Evolutionary conservation across 2,329 filamentous ascomycete genomes (phyloP).

Genomic region (Sarocladiaceae sp.): DNA sequence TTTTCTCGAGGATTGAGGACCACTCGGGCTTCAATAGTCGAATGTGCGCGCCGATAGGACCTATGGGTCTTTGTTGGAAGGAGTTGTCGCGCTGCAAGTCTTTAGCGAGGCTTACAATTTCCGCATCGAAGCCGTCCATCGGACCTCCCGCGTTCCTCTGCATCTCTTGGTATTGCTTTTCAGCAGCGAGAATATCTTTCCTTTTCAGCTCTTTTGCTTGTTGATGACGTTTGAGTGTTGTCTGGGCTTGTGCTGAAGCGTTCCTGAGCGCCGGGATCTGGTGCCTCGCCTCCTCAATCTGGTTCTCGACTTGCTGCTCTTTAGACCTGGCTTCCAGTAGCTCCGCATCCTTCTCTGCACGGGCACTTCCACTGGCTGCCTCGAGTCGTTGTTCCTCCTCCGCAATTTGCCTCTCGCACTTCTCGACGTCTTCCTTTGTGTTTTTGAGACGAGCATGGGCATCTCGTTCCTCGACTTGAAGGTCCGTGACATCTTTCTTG

Average conservation of each 20-base stretch:
- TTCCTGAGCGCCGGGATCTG: constrained; percentile 13
- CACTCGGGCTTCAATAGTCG: constrained; percentile 73
- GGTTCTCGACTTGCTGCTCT: constrained; percentile 21
- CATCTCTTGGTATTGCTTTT: constrained; percentile 44
- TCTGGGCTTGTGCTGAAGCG: not conserved
- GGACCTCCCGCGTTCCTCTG: constrained; percentile 48
- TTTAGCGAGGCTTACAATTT: constrained; percentile 57
- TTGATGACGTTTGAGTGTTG: not conserved
- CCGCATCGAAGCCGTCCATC: constrained; percentile 57
- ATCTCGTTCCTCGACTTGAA: constrained; percentile 59
- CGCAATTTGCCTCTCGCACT: constrained; percentile 40
- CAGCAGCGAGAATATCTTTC: constrained; percentile 46
- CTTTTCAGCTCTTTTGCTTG: constrained; percentile 36
- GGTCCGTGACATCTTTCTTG: constrained; percentile 44
- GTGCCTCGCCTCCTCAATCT: constrained; percentile 24
- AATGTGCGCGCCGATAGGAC: constrained; percentile 75
- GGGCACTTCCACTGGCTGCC: constrained; percentile 62
- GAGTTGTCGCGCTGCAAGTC: constrained; percentile 60
- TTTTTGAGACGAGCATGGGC: constrained; percentile 53
- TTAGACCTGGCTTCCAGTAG: constrained; percentile 23
- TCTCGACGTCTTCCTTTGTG: constrained; percentile 40
- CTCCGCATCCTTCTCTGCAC: constrained; percentile 56
- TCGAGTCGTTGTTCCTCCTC: constrained; percentile 57
- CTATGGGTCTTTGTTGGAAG: constrained; percentile 70
- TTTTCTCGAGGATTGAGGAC: constrained; percentile 74